Conservation (phyloP, 2,329 filamentous ascomycete species). For the Geosmithia putterillii region DNA sequence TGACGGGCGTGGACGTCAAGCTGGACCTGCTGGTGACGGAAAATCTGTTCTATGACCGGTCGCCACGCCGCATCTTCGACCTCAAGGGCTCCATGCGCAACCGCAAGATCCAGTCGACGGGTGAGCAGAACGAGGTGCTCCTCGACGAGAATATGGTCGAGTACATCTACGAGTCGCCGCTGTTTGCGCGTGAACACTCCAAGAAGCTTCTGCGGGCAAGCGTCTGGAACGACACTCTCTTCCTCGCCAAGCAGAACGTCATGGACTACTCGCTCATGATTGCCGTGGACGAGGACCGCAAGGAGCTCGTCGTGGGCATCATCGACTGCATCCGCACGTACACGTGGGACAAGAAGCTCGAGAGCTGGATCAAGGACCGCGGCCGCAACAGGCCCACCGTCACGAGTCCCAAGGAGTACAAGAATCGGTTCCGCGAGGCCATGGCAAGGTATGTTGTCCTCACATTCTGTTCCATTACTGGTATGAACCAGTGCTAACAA, state of each 20-base stretch:
- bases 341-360: conserved; percentile 99
- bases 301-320: conserved; percentile 92
- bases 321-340: conserved; percentile 98
- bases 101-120: conserved; percentile 90
- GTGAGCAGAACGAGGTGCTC: conserved; percentile 90
- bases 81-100: conserved; percentile 98
- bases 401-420: conserved; percentile 95
- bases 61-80: conserved; percentile 82
- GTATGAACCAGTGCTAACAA: neutral
- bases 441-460: conserved; percentile 68
- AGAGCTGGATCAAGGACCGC: conserved; percentile 98
- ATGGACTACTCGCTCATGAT: conserved; percentile 99
- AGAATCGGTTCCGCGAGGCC: conserved; percentile 86
- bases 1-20: conserved; percentile 85
- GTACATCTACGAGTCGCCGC: conserved; percentile 92
- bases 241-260: conserved; percentile 86
- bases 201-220: conserved; percentile 86
- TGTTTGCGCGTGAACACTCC: conserved; percentile 91
- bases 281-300: conserved; percentile 79
- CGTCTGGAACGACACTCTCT: conserved; percentile 96
- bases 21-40: conserved; percentile 93
- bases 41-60: conserved; percentile 93
- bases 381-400: conserved; percentile 82
- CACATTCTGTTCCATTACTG: neutral
- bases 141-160: conserved; percentile 98